A percentile compares a stretch with the other conserved stretches of the same genome.
Evolutionary conservation across 768 basidiomycete species (phyloP).

Genomic region (Hortiboletus flavorubellus): DNA sequence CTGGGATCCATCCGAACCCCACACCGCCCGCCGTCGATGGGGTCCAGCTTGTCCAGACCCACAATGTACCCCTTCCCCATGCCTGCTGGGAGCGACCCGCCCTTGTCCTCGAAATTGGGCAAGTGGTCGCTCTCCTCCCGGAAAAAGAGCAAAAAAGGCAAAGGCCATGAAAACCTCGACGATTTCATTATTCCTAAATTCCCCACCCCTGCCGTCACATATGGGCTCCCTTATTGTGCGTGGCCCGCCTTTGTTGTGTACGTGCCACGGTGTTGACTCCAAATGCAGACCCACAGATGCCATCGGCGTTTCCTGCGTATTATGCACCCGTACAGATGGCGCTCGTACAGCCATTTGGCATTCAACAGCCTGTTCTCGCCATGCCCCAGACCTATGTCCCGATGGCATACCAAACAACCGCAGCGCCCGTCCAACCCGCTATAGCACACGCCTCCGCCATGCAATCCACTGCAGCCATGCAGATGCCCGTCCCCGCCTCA

Average conservation of each 20-base stretch:
- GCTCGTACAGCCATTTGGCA: slow-evolving; percentile 18
- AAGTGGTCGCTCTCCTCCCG: slow-evolving; percentile 19
- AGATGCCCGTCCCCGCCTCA: slow-evolving; percentile 13
- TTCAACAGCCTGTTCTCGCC: slow-evolving; percentile 28
- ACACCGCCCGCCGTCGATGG: slow-evolving; percentile 16
- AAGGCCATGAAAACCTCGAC: slow-evolving; percentile 17
- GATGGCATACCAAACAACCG: slow-evolving; percentile 18
- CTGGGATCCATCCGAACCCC: neutral
- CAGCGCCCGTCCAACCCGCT: slow-evolving; percentile 11
- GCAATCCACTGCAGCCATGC: slow-evolving; percentile 5
- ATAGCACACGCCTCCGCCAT: neutral
- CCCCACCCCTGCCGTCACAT: slow-evolving; percentile 8
- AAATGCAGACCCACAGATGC: slow-evolving; percentile 24
- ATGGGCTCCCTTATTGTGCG: slow-evolving; percentile 27
- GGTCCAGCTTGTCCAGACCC: slow-evolving; percentile 22
- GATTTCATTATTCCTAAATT: slow-evolving; percentile 15
- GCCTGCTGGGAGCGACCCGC: slow-evolving; percentile 4
- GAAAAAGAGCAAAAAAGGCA: slow-evolving; percentile 20
- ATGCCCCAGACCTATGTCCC: slow-evolving; percentile 30
- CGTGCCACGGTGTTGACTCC: slow-evolving; percentile 10
- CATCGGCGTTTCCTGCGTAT: slow-evolving; percentile 24
- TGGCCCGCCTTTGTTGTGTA: neutral
- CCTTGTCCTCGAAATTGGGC: slow-evolving; percentile 1
- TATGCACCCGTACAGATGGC: slow-evolving; percentile 29
- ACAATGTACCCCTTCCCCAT: slow-evolving; percentile 15